Evolutionary conservation across 768 basidiomycete genomes (phyloP).

Genomic region (Phlegmacium glaucopus): DNA sequence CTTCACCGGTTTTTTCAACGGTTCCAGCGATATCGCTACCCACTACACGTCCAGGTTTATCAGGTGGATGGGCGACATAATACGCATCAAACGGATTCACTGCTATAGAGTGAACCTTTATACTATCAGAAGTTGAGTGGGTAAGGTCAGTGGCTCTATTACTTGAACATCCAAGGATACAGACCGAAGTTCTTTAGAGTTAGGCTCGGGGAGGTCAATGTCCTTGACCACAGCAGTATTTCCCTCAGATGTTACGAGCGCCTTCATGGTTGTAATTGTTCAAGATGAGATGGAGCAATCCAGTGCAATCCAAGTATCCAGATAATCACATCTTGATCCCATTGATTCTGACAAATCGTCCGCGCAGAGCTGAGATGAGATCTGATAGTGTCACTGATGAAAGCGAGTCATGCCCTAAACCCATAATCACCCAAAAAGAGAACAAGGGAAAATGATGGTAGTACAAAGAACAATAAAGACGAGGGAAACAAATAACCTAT

Average conservation of each 20-base stretch:
- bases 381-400: too few species aligned
- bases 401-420: too few species aligned
- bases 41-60: conserved; percentile 27
- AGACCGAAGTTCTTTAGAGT: conserved; percentile 26
- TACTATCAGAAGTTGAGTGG: conserved; percentile 15
- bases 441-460: not conserved
- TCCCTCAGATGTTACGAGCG: conserved; percentile 24
- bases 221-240: conserved; percentile 25
- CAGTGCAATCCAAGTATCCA: too few species aligned
- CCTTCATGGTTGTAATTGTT: too few species aligned
- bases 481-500: not conserved
- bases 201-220: conserved; percentile 25
- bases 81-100: conserved; percentile 33
- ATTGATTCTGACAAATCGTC: too few species aligned
- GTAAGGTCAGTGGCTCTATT: not conserved
- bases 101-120: conserved; percentile 29
- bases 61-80: conserved; percentile 21
- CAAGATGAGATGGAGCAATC: conserved; percentile 5
- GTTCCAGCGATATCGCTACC: conserved; percentile 34
- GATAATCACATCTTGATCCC: too few species aligned
- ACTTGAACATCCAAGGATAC: conserved; percentile 5
- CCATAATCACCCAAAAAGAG: too few species aligned
- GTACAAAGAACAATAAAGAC: conserved; percentile 1
- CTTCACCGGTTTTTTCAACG: conserved; percentile 26
- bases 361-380: too few species aligned